A percentile compares a stretch with the other conserved stretches of the same genome.
Conservation (phyloP, 495 filamentous ascomycete species). For the Copromyces sp. region DNA sequence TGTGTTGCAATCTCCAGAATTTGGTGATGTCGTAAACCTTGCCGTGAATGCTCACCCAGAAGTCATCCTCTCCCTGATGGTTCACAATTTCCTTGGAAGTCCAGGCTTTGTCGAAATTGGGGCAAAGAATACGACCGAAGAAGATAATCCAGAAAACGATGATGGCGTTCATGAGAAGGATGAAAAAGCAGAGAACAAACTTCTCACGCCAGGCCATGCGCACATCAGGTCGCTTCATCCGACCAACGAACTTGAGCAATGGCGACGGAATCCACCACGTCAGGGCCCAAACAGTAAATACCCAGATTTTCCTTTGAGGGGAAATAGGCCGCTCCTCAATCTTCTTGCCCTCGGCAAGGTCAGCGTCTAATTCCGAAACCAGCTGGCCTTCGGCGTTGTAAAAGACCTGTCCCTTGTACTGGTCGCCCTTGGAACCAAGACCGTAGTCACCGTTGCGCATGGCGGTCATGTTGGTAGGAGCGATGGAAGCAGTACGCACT, state of each 20-base stretch:
- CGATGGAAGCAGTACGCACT: slow-evolving; percentile 56
- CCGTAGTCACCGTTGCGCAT: slow-evolving; percentile 83
- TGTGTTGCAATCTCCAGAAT: slow-evolving; percentile 78
- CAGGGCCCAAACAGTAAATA: slow-evolving; percentile 67
- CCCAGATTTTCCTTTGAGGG: slow-evolving; percentile 61
- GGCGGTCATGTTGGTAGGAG: slow-evolving; percentile 56
- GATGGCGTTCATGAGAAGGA: slow-evolving; percentile 69
- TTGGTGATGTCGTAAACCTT: slow-evolving; percentile 85
- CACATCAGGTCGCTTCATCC: slow-evolving; percentile 96
- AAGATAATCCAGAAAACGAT: slow-evolving; percentile 90
- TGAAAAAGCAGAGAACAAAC: slow-evolving; percentile 68
- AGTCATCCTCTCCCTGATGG: slow-evolving; percentile 65
- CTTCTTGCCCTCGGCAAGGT: slow-evolving; percentile 63
- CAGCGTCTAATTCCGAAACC: slow-evolving; percentile 53
- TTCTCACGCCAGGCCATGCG: slow-evolving; percentile 97
- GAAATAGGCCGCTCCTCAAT: slow-evolving; percentile 61
- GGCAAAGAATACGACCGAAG: slow-evolving; percentile 78
- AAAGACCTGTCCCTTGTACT: slow-evolving; percentile 58
- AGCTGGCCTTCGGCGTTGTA: slow-evolving; percentile 53
- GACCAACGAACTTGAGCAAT: slow-evolving; percentile 63
- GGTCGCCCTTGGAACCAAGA: slow-evolving; percentile 75
- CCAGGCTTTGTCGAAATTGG: slow-evolving; percentile 89
- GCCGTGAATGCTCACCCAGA: slow-evolving; percentile 80
- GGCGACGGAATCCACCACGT: slow-evolving; percentile 97
- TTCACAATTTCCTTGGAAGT: slow-evolving; percentile 55